Percentiles rank a stretch among this genome's conserved stretches.
Evolutionary conservation across 495 filamentous ascomycete genomes (phyloP).

Genomic region (Xylaria curta): DNA sequence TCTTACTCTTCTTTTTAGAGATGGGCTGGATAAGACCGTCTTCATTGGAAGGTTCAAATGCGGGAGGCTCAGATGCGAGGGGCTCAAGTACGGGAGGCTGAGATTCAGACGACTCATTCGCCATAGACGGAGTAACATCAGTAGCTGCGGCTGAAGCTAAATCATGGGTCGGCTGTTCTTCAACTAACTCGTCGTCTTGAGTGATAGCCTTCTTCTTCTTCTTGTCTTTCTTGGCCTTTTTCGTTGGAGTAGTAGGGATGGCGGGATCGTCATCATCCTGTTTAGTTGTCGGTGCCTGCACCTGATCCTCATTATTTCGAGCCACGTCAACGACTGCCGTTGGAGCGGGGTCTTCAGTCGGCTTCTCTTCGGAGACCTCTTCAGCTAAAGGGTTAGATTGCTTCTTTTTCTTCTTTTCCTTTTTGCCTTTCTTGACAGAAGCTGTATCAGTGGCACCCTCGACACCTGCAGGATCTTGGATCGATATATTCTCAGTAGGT

Average conservation of each 20-base stretch:
- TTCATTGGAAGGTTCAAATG: slow-evolving; percentile 15
- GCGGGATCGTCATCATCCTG: slow-evolving; percentile 14
- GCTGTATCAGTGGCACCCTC: background rate
- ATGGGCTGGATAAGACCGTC: background rate
- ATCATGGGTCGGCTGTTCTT: background rate
- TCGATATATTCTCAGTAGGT: background rate
- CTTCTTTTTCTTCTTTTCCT: slow-evolving; percentile 30
- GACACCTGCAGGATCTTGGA: slow-evolving; percentile 12
- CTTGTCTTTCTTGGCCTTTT: slow-evolving; percentile 31
- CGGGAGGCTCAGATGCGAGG: background rate
- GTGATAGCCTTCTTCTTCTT: slow-evolving; percentile 17
- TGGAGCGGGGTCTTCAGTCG: slow-evolving; percentile 6
- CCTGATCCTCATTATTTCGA: slow-evolving; percentile 10
- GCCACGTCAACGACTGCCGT: background rate
- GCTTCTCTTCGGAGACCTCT: slow-evolving; percentile 24
- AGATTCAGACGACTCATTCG: background rate
- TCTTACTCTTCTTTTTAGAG: slow-evolving; percentile 30
- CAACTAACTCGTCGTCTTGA: background rate
- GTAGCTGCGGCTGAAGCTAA: background rate
- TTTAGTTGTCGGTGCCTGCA: slow-evolving; percentile 10
- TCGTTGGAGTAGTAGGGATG: background rate
- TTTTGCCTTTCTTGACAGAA: slow-evolving; percentile 26
- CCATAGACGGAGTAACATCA: background rate
- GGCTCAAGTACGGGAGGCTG: background rate
- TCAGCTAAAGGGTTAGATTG: slow-evolving; percentile 12